A percentile compares a stretch with the other conserved stretches of the same genome.
phyloP scores from a whole-genome alignment of 2,329 filamentous ascomycete genomes.

The Emergomyces pasteurianus region DNA sequence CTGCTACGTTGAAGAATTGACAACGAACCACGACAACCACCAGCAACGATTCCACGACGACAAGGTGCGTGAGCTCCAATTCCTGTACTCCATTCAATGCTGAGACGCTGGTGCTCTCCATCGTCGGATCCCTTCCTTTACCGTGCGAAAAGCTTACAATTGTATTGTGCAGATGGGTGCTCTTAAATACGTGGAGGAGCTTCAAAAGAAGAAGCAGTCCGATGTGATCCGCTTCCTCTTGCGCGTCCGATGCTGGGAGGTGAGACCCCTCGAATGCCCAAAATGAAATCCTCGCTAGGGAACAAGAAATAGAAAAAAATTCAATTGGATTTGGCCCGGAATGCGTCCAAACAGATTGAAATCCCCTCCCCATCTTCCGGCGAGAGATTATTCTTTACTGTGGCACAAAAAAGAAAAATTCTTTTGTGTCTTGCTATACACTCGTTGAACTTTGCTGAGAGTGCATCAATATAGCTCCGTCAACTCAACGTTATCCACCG shows the following conservation, averaged over 20 bases:
- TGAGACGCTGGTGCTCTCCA: not conserved
- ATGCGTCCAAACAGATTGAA: not conserved
- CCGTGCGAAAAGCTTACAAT: not conserved
- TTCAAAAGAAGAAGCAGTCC: conserved; percentile 99
- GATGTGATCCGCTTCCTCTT: conserved; percentile 99
- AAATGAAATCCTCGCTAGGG: conserved; percentile 1
- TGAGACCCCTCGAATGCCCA: conserved; percentile 25
- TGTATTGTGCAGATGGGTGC: conserved; percentile 68
- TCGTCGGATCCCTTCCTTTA: not conserved
- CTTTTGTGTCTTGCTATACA: conserved; percentile 68
- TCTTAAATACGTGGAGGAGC: conserved; percentile 99
- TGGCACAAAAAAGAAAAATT: conserved; percentile 34
- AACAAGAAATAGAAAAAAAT: not conserved
- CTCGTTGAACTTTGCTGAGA: conserved; percentile 99
- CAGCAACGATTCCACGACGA: conserved; percentile 33
- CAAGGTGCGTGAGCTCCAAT: conserved; percentile 26
- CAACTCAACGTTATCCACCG: conserved; percentile 99
- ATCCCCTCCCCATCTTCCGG: conserved; percentile 12
- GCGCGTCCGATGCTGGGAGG: conserved; percentile 99
- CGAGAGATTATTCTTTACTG: conserved; percentile 28
- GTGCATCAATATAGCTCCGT: conserved; percentile 99
- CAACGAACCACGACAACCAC: conserved; percentile 32
- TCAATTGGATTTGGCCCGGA: not conserved
- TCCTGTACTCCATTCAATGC: not conserved
- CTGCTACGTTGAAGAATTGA: conserved; percentile 24